Conservation (phyloP, 2,329 filamentous ascomycete species). For the Fusarium metavorans region DNA sequence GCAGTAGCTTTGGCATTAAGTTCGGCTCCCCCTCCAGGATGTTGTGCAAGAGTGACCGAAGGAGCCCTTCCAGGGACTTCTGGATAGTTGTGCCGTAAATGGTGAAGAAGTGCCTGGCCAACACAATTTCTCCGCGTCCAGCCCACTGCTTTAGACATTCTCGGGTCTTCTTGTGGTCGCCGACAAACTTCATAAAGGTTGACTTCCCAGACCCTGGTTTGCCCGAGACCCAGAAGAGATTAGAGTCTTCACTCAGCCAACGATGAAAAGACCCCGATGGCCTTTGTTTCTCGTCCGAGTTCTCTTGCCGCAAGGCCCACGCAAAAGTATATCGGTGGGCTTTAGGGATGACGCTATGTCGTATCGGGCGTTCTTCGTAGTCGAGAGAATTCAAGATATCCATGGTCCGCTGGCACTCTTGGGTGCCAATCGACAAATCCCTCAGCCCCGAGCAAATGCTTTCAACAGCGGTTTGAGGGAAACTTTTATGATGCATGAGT, state of each 20-base stretch:
- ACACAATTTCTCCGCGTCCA: not conserved
- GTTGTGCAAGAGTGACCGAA: slow-evolving; percentile 20
- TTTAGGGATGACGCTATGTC: not conserved
- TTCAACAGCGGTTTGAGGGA: not conserved
- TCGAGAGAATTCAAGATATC: not conserved
- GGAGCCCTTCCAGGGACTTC: slow-evolving; percentile 9
- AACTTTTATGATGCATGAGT: too few species aligned
- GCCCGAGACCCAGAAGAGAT: slow-evolving; percentile 18
- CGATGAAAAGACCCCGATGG: not conserved
- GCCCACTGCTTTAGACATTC: not conserved
- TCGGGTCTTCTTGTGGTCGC: not conserved
- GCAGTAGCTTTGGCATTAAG: not conserved
- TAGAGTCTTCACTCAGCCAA: not conserved
- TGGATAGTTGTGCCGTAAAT: not conserved
- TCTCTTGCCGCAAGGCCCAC: too few species aligned
- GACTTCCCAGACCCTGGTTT: slow-evolving; percentile 20
- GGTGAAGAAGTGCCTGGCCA: slow-evolving; percentile 12
- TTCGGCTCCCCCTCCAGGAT: slow-evolving; percentile 15
- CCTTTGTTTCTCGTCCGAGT: too few species aligned
- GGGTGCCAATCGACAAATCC: not conserved
- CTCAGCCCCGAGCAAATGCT: not conserved
- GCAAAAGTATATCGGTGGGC: too few species aligned
- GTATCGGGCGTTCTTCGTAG: not conserved
- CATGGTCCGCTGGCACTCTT: not conserved
- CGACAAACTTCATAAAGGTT: slow-evolving; percentile 23